Evolutionary conservation across 2,329 filamentous ascomycete species (phyloP).

Genomic region (Colletotrichum spaethianum): DNA sequence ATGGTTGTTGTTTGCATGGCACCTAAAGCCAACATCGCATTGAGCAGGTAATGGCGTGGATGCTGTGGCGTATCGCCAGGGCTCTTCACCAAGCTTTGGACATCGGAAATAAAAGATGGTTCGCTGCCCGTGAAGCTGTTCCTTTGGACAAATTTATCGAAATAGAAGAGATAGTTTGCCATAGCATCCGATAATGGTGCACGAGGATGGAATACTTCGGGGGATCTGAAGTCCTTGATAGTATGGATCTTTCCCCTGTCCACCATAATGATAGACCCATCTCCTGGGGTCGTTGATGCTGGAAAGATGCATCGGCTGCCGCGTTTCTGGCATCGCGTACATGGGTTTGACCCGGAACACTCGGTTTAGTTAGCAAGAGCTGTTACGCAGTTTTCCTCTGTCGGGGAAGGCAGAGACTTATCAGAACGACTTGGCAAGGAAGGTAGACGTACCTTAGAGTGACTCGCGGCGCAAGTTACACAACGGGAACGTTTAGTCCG

Average conservation of each 20-base stretch:
- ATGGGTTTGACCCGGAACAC: constrained; percentile 53
- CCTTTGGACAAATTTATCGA: constrained; percentile 46
- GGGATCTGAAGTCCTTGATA: constrained; percentile 3
- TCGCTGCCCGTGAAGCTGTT: constrained; percentile 48
- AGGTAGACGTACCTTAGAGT: constrained; percentile 49
- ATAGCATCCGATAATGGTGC: constrained; percentile 39
- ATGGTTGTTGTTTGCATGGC: constrained; percentile 47
- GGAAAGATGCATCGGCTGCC: constrained; percentile 45
- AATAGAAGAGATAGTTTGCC: constrained; percentile 47
- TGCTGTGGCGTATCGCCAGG: constrained; percentile 19
- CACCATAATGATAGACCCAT: constrained; percentile 44
- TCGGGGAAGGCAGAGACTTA: not conserved
- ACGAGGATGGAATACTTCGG: not conserved
- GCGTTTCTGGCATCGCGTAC: constrained; percentile 48
- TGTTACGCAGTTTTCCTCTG: not conserved
- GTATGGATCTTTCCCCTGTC: constrained; percentile 40
- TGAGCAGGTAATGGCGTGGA: constrained; percentile 42
- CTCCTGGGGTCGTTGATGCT: not conserved
- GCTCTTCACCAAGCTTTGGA: constrained; percentile 42
- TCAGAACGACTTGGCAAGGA: not conserved
- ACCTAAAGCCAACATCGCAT: constrained; percentile 50
- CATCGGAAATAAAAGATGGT: constrained; percentile 40
- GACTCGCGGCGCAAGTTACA: constrained; percentile 48
- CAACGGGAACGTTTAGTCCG: constrained; percentile 52
- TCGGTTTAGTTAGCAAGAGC: constrained; percentile 30